Evolutionary conservation across 805 yeast species (phyloP), one percentile per base, ranked within the genome.

Genomic region (Metschnikowia santaceciliae): DNA sequence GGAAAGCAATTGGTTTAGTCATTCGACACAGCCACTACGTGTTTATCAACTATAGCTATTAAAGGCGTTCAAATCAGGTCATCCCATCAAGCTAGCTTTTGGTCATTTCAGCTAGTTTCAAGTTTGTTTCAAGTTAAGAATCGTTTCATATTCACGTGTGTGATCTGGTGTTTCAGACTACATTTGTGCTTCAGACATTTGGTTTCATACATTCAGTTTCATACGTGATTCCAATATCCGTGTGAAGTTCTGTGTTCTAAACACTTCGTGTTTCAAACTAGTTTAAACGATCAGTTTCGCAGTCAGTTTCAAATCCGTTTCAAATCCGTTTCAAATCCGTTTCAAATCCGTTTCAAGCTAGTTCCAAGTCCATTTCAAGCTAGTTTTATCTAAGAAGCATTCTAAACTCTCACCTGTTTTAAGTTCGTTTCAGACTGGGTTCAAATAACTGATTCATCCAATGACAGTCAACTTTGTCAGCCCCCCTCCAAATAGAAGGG

Each of bases 401-500:
- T 34, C 13, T 2, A n/a, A 34, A 15, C 36, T n/a, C 30, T 23
- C 30, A 3, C 8, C 30, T n/a, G 8, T 33, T 6, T 33, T 11
- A 13, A 33, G 15, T 33, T 33, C 8, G 35, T 33, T 33, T 14
- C 35, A 33, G 35, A 7, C n/a, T n/a, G 14, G 34, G 13, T 13
- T 32, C 34, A 32, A 14, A 32, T 32, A 32, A 14, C 35, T 33
- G 35, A 3, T 33, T 33, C 15, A 33, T 2, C 6, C 10, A 20
- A 43, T 43, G 47, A 44, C 47, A 35, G 42, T 46, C 23, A 46
- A 13, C 14, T 37, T 37, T 26, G 32, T 33, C 13, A 30, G 32
- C 6, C 38, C 43, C 17, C 50, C 40, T 6, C 46, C 17, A 3
- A 14, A n/a, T 7, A 47, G 52, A 47, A 43, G 39, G 15, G 32